Evolutionary conservation across 257 asterid genomes (phyloP).

Genomic region (Solanum chilense): DNA sequence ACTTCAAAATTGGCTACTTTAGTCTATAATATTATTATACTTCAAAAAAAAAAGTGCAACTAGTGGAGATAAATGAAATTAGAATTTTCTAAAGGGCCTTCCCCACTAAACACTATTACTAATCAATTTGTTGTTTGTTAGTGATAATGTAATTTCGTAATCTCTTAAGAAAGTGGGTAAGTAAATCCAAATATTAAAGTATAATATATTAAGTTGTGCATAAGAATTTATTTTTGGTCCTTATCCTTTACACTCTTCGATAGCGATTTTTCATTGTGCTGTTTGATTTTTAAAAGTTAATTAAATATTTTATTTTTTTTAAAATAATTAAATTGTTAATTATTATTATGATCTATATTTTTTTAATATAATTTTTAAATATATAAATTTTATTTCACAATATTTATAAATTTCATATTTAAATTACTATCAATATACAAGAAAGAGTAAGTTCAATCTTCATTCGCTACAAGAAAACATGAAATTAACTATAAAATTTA

Average conservation of each 20-base stretch:
- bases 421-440: too few relatives aligned
- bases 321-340: too few relatives aligned
- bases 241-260: not conserved
- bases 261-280: rapidly evolving
- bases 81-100: not conserved
- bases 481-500: not conserved
- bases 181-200: not conserved
- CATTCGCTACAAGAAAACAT: not conserved
- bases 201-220: not conserved
- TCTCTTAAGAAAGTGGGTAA: not conserved
- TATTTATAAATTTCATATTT: too few relatives aligned
- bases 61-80: not conserved
- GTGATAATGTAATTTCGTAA: not conserved
- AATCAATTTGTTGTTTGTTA: not conserved
- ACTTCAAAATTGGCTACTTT: not conserved
- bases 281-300: too few relatives aligned
- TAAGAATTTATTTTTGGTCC: not conserved
- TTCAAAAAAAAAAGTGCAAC: not conserved
- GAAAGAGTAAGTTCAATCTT: not conserved
- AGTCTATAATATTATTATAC: not conserved
- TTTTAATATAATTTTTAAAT: too few relatives aligned
- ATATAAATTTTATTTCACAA: too few relatives aligned
- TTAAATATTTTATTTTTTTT: too few relatives aligned
- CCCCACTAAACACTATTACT: not conserved
- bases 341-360: too few relatives aligned